These are phyloP conservation scores for Cladophialophora carrionii DNA, from an alignment of 2,329 filamentous ascomycete species.

Conservation along the genomic window DNA sequence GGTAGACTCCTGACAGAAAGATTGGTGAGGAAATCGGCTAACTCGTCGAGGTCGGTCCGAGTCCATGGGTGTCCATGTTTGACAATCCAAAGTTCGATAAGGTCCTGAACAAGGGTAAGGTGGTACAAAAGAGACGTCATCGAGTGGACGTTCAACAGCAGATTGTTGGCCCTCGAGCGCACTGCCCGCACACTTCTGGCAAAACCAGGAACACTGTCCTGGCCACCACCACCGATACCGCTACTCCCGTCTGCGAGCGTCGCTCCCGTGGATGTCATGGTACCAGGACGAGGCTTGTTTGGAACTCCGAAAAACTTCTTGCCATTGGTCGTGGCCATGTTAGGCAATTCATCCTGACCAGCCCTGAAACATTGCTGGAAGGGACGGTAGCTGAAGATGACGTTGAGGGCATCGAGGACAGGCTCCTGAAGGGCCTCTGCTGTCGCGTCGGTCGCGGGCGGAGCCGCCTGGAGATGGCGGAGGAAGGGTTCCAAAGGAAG, in stretches of 20 bases:
- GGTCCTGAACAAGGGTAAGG: slow-evolving; percentile 1
- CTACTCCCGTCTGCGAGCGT: not conserved
- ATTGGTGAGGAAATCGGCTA: not conserved
- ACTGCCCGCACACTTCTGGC: not conserved
- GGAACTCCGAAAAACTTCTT: slow-evolving; percentile 8
- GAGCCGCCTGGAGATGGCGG: not conserved
- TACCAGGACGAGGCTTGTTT: too few relatives aligned
- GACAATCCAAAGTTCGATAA: not conserved
- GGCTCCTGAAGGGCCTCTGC: not conserved
- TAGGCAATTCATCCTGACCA: not conserved
- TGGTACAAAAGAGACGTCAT: slow-evolving; percentile 2
- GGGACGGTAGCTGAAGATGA: slow-evolving; percentile 10
- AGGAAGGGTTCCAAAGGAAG: not conserved
- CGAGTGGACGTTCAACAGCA: slow-evolving; percentile 6
- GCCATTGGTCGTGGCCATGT: slow-evolving; percentile 2
- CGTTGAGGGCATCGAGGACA: not conserved
- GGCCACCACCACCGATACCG: not conserved
- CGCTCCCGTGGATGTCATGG: not conserved
- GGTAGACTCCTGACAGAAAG: not conserved
- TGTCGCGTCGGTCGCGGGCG: not conserved
- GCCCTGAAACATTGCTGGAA: not conserved
- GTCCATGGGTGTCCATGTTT: not conserved
- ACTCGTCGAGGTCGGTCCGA: not conserved
- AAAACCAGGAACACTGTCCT: slow-evolving; percentile 7
- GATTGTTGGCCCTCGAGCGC: not conserved